A percentile compares a stretch with the other conserved stretches of the same genome.
These are phyloP conservation scores for Exobasidium cylindrosporum DNA, from an alignment of 1,284 basidiomycete species.

Conservation along the genomic window DNA sequence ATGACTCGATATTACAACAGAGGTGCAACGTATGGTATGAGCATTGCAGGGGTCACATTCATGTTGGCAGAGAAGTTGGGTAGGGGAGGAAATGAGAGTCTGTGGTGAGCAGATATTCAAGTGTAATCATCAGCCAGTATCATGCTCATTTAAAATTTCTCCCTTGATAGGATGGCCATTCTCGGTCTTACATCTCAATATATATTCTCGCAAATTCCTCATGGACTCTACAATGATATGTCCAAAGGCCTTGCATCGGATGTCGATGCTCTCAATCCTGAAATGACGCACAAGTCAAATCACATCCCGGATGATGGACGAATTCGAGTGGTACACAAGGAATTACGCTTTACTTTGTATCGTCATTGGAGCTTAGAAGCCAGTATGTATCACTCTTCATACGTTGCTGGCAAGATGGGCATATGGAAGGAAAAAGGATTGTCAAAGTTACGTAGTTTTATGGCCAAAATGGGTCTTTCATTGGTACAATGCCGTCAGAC, in stretches of 20 bases:
- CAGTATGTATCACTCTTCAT: constrained; percentile 94
- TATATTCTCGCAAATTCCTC: constrained; percentile 78
- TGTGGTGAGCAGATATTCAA: constrained; percentile 71
- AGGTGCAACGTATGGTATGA: constrained; percentile 85
- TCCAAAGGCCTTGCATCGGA: constrained; percentile 41
- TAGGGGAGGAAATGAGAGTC: constrained; percentile 83
- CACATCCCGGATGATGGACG: constrained; percentile 31
- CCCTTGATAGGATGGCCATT: constrained; percentile 66
- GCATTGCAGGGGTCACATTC: constrained; percentile 83
- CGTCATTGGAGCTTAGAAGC: constrained; percentile 98
- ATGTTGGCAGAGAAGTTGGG: constrained; percentile 83
- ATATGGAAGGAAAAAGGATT: constrained; percentile 93
- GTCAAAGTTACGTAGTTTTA: constrained; percentile 79
- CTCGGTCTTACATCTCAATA: constrained; percentile 93
- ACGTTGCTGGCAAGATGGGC: constrained; percentile 88
- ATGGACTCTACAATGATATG: constrained; percentile 71
- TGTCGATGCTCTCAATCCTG: constrained; percentile 34
- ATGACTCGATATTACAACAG: constrained; percentile 68
- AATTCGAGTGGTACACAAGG: constrained; percentile 39
- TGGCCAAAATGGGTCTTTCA: constrained; percentile 99
- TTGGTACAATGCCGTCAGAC: constrained; percentile 88
- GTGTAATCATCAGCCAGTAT: not conserved
- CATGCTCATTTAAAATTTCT: too few species aligned
- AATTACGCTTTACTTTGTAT: constrained; percentile 78
- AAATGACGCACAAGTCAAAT: not conserved